These are phyloP conservation scores for Acanthamoeba healyi DNA, from an alignment of 208 protist genomes.

Conservation along the genomic window DNA sequence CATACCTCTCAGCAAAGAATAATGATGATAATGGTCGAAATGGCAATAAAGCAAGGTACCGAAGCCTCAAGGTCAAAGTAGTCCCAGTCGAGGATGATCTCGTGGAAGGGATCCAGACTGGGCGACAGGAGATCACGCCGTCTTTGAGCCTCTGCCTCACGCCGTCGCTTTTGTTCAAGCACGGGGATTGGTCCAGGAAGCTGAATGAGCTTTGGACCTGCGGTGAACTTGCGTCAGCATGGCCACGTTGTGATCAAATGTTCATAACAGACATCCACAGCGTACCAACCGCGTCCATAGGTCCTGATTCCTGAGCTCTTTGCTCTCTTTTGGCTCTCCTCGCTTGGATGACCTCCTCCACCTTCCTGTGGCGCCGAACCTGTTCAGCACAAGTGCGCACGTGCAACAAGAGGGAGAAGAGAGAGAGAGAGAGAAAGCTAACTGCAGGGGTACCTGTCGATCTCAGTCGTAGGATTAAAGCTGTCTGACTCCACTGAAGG, in stretches of 20 bases:
- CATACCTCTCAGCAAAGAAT: neutral
- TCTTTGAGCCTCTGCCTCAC: slow-evolving; percentile 25
- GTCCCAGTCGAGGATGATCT: slow-evolving; percentile 54
- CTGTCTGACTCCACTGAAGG: no score
- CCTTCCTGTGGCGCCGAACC: no score
- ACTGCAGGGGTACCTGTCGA: slow-evolving; percentile 13
- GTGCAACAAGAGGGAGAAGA: neutral
- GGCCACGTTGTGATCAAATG: no score
- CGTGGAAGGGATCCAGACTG: slow-evolving; percentile 32
- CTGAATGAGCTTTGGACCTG: slow-evolving; percentile 65
- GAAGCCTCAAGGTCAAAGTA: slow-evolving; percentile 61
- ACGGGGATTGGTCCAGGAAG: neutral
- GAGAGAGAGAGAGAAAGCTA: neutral
- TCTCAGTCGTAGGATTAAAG: neutral
- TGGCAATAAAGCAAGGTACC: neutral
- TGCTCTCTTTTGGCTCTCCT: slow-evolving; percentile 7
- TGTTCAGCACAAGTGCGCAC: no score
- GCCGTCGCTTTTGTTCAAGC: slow-evolving; percentile 17
- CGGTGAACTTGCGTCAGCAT: no score
- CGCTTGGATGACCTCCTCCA: slow-evolving; percentile 52
- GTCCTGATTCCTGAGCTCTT: no score
- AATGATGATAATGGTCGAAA: neutral
- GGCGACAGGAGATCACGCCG: slow-evolving; percentile 27
- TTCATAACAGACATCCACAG: neutral
- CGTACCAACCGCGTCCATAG: neutral